phyloP scores from a whole-genome alignment of 2,329 filamentous ascomycete genomes.

The Drechslerella coelobrocha region DNA sequence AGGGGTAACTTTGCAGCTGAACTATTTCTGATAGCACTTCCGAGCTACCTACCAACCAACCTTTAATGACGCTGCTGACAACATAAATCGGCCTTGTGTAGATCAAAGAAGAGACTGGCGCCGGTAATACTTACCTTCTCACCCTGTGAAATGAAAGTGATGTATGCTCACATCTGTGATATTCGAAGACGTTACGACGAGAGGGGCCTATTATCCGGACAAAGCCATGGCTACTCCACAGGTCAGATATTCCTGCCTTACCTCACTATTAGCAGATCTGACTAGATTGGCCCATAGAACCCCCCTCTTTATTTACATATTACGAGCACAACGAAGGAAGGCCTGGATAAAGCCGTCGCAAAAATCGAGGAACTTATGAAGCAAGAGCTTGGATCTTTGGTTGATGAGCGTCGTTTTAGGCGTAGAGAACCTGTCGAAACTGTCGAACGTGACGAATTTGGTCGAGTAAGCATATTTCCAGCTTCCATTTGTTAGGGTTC shows the following conservation, averaged over 20 bases:
- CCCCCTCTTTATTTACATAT: conserved; percentile 94
- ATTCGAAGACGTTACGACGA: conserved; percentile 92
- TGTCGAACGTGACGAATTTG: conserved; percentile 88
- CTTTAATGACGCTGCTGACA: conserved; percentile 50
- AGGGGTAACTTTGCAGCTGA: conserved; percentile 75
- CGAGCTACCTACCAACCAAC: conserved; percentile 40
- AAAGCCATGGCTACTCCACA: conserved; percentile 95
- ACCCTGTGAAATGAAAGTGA: conserved; percentile 65
- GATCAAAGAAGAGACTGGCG: conserved; percentile 99
- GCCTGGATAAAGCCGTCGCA: conserved; percentile 83
- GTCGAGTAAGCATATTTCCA: conserved; percentile 68
- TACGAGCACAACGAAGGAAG: conserved; percentile 87
- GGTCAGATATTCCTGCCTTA: conserved; percentile 65
- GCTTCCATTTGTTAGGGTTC: conserved; percentile 2
- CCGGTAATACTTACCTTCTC: conserved; percentile 81
- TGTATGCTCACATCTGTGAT: conserved; percentile 66
- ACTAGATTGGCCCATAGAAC: conserved; percentile 65
- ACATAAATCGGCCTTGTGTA: conserved; percentile 73
- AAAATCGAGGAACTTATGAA: conserved; percentile 96
- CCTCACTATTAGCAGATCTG: background rate
- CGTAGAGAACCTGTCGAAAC: conserved; percentile 76
- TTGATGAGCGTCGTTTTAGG: conserved; percentile 91
- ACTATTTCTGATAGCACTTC: conserved; percentile 69
- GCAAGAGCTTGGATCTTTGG: conserved; percentile 90
- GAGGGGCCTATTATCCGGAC: conserved; percentile 95